Evolutionary conservation across 2,329 filamentous ascomycete species (phyloP).

Genomic region (Botrytis fabae): DNA sequence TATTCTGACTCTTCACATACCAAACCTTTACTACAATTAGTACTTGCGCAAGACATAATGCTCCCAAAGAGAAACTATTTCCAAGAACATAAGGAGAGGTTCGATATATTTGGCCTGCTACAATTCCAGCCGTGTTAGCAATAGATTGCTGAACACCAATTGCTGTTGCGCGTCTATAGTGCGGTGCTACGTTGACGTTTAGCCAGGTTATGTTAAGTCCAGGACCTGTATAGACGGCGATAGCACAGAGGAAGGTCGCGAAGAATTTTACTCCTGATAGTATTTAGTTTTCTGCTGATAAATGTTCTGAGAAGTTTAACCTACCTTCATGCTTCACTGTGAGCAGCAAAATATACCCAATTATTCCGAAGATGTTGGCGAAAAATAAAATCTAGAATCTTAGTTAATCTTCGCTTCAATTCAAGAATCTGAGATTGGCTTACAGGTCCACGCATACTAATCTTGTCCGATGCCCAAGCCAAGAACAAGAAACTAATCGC

Average conservation of each 20-base stretch:
- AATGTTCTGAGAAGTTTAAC: too few species aligned
- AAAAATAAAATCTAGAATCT: conserved; percentile 41
- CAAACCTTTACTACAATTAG: conserved; percentile 45
- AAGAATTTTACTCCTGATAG: conserved; percentile 46
- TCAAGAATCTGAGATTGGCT: background rate
- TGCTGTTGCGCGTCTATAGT: conserved; percentile 49
- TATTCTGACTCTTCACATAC: conserved; percentile 48
- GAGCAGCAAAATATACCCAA: conserved; percentile 52
- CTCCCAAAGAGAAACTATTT: conserved; percentile 32
- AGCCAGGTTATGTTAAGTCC: conserved; percentile 52
- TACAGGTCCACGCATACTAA: conserved; percentile 27
- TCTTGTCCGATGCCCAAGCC: conserved; percentile 50
- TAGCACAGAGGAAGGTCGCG: conserved; percentile 50
- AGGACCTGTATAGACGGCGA: conserved; percentile 50
- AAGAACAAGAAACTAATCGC: conserved; percentile 48
- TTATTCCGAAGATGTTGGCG: conserved; percentile 47
- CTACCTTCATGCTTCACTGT: conserved; percentile 47
- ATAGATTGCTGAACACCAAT: conserved; percentile 50
- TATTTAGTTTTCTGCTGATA: background rate
- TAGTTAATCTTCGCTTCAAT: conserved; percentile 1
- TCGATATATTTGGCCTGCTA: conserved; percentile 38
- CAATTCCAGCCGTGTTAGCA: conserved; percentile 49
- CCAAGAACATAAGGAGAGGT: conserved; percentile 33
- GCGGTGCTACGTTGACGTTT: conserved; percentile 48
- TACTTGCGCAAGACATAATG: conserved; percentile 28